Conservation (phyloP, 371 early-diverging fungal genomes). For the Umbelopsis sp. region DNA sequence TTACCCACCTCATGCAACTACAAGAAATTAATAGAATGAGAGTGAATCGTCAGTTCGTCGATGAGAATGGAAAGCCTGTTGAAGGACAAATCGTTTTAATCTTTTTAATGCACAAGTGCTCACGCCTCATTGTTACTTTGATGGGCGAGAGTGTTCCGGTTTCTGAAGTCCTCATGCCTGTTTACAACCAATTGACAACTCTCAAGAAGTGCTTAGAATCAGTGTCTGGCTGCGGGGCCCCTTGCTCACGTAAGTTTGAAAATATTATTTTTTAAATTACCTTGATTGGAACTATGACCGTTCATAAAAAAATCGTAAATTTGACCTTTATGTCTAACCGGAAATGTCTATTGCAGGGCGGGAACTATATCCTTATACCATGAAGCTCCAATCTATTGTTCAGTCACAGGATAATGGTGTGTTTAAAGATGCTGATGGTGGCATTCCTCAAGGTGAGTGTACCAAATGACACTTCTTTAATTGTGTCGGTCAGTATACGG, state of each 20-base stretch:
- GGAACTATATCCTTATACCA: constrained; percentile 72
- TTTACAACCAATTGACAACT: constrained; percentile 83
- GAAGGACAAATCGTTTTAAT: constrained; percentile 74
- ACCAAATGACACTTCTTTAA: too few relatives aligned
- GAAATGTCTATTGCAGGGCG: constrained; percentile 16
- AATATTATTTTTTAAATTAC: constrained; percentile 13
- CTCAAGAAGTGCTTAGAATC: constrained; percentile 81
- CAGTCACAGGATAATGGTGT: constrained; percentile 82
- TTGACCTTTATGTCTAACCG: not conserved
- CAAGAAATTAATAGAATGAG: constrained; percentile 71
- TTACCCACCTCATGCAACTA: constrained; percentile 80
- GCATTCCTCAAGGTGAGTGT: constrained; percentile 75
- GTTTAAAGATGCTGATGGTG: constrained; percentile 79
- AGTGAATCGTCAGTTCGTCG: constrained; percentile 54
- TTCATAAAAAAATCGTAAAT: not conserved
- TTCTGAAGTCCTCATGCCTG: constrained; percentile 77
- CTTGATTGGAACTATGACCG: not conserved
- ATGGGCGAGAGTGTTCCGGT: constrained; percentile 80
- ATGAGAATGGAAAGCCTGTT: constrained; percentile 63
- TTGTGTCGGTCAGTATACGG: not conserved
- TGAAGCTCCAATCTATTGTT: constrained; percentile 83
- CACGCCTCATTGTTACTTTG: constrained; percentile 79
- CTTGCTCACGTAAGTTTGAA: constrained; percentile 61
- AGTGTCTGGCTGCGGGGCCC: constrained; percentile 78
- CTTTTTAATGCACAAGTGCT: constrained; percentile 87